Evolutionary conservation across 2,329 filamentous ascomycete species (phyloP), one percentile per base, ranked within the genome.

Genomic region (Trichoderma sp.): DNA sequence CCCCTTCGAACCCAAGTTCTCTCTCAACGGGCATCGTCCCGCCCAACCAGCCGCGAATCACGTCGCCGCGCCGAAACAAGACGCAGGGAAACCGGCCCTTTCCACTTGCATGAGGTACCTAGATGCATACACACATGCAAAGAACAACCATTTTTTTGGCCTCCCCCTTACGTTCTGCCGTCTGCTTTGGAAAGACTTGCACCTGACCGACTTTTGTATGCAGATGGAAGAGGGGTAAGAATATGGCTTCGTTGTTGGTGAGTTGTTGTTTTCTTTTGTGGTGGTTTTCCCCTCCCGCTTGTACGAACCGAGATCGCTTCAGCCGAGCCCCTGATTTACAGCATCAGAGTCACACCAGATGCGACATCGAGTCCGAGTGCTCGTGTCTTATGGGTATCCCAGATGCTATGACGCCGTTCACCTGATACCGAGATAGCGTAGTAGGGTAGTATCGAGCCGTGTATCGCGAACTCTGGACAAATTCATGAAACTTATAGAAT

Each of bases 231-330:
- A 39, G 34, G 34, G 34, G 34, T 39, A 39, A 7, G 10, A 39
- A 14, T 2, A 39, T 12, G 34, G 34, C 34, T 39, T 39, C 9
- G 30, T 10, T 39, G 34, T 39, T 39, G 34, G 34, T 39, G 34
- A 39, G 3, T 3, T 39, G 34, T 12, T 1, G 4, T 12, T 12
- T 5, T 39, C 6, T 39, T 39, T 39, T 39, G 12, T 14, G 34
- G 14, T 39, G 12, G 26, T 55, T 15, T 21, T 28, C 17, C 28
- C n/a, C 26, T 15, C 26, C 19, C 39, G 48, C 59, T 47, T 51
- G 50, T 26, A 54, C 50, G 41, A 54, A 45, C 59, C 59, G 50
- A 62, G 41, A 62, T 62, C 39, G 59, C 9, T 28, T 62, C 59
- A 54, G 24, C 47, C 50, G 50, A 55, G 24, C 59, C 59, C 59